Conservation (phyloP, 2,329 filamentous ascomycete genomes). For the Mycosphaerella sp. region DNA sequence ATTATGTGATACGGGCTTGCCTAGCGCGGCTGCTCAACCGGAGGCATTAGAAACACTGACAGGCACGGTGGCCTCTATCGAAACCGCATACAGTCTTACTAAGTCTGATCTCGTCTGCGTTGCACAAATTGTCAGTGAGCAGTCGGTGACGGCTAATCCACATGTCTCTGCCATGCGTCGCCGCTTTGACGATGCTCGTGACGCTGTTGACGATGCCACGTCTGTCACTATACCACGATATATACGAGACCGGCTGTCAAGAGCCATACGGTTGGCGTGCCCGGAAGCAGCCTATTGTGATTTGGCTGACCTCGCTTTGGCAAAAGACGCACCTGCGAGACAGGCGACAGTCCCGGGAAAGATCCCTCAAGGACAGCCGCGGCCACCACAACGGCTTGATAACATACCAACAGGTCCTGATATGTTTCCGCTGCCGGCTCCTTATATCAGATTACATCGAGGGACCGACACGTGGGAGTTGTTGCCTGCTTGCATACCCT, state of each 20-base stretch:
- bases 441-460: constrained; percentile 66
- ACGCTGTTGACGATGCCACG: not conserved
- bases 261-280: constrained; percentile 12
- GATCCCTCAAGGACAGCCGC: constrained; percentile 27
- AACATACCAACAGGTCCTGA: constrained; percentile 30
- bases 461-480: constrained; percentile 65
- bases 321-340: constrained; percentile 21
- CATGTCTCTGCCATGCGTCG: not conserved
- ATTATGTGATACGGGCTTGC: not conserved
- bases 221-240: not conserved
- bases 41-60: constrained; percentile 9
- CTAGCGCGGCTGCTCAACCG: not conserved
- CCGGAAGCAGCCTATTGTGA: constrained; percentile 20
- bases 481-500: constrained; percentile 65
- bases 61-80: constrained; percentile 8
- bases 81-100: constrained; percentile 20
- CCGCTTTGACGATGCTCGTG: not conserved
- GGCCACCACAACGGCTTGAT: constrained; percentile 26
- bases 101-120: constrained; percentile 30
- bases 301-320: constrained; percentile 26
- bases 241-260: not conserved
- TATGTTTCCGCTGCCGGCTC: constrained; percentile 58
- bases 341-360: constrained; percentile 16
- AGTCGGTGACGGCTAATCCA: constrained; percentile 16
- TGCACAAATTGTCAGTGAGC: constrained; percentile 33